Base-by-base conservation (phyloP, 2,329 filamentous ascomycete species). In the Claviceps sp. region DNA sequence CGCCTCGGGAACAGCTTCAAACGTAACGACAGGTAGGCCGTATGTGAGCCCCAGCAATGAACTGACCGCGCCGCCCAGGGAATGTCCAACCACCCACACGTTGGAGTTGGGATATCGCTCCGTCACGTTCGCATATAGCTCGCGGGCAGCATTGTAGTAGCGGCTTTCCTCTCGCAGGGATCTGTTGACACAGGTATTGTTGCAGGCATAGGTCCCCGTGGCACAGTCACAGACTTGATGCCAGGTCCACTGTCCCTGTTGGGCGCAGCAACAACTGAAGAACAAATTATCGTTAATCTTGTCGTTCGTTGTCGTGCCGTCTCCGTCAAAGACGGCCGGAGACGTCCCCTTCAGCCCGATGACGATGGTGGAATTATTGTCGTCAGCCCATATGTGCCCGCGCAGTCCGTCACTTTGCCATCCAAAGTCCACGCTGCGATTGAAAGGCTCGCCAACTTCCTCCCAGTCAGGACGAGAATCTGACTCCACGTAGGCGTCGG, bases 271-370 rank as follows among this genome's bases (percentile, higher is more conserved):
- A 70, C 93, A 98, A 63, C 90, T 95, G 71, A 96, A 96, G 68
- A 95, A 95, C 9, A 98, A 75, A 64, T 98, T 98, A 68, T 98
- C 93, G 65, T 97, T 98, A 62, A 90, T 75, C 71, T 98, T 98
- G 71, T 98, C 93, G 59, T 95, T 95, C 26, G 89, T 95, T 0
- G 91, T 97, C 1, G 93, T 97, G 49, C 90, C 91, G 39, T 91
- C 86, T n/a, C 93, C 93, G 65, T 97, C 91, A 63, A 96, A 97
- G 3, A 97, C 83, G 13, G 93, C 91, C 2, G 85, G 80, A 1
- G 84, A 87, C 0, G 90, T 96, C 50, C 91, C 93, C 69, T 98
- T 98, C 52, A 98, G 70, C 5, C 88, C 90, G 57, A 97, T 93
- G 43, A 97, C 82, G 50, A 97, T 77, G 1, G 91, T 97, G 38